Evolutionary conservation across 495 filamentous ascomycete species (phyloP), one percentile per base, ranked within the genome.

Genomic region (Podospora bellae-mahoneyi): DNA sequence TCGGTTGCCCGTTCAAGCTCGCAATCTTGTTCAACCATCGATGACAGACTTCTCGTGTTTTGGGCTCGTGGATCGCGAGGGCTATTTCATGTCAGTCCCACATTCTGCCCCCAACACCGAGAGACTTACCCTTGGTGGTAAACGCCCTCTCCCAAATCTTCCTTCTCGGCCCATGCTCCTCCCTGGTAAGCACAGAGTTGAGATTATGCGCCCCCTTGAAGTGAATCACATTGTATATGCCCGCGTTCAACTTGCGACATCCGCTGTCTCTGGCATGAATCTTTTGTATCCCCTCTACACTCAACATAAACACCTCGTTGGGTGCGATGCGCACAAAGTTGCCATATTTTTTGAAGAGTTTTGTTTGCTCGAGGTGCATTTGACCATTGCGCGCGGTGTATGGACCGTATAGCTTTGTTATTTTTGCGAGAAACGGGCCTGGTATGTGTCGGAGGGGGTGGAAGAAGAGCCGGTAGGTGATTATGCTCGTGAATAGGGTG

Each of bases 31-130:
- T 23, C 2, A 74, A 39, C 70, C 70, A 91, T 82, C 87, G 90
- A 80, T 91, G 89, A 77, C 90, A 88, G 68, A 91, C 87, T 80
- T 91, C 91, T 71, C 88, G 84, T 65, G 89, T 87, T 78, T 89
- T 90, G 73, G 85, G 86, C 77, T 92, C 90, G 74, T 90, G 88
- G 77, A 88, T 85, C 70, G 89, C 86, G 71, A 89, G 85, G 79
- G 88, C 88, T 91, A 4, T 62, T 62, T 10, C 32, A 9, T 65
- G 18, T 58, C 27, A 65, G 18, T 13, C 1, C 26, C 13, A 26
- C 20, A 2, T 23, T 5, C 30, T 20, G 18, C 16, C 30, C 2
- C 27, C 20, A 55, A 18, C 1, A 26, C 56, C 20, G n/a, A 32
- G 13, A 19, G 20, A 48, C 59, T 55, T 4, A 69, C 68, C 27